A percentile compares a stretch with the other conserved stretches of the same genome.
Conservation (phyloP, 805 yeast species). For the Lachancea meyersii region DNA sequence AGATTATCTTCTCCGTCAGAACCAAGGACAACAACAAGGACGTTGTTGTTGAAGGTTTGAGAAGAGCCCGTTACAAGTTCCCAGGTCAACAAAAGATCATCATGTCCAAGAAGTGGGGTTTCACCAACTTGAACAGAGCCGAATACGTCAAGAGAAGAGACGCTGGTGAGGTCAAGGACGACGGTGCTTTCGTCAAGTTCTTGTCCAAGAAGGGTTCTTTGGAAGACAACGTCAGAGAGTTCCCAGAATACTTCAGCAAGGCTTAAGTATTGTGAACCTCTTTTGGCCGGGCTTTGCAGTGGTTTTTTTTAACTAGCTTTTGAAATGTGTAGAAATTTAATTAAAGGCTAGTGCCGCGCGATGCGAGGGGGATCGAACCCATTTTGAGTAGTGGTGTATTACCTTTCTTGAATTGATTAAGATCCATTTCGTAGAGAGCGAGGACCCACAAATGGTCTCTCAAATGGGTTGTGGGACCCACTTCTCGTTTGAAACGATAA, state of each 20-base stretch:
- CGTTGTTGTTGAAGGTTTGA: constrained; percentile 96
- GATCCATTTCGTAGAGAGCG: background rate
- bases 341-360: background rate
- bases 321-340: background rate
- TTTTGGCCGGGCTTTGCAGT: background rate
- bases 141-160: constrained; percentile 92
- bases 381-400: too few relatives aligned
- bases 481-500: background rate
- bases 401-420: too few relatives aligned
- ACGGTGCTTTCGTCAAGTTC: constrained; percentile 99
- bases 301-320: background rate
- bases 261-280: constrained; percentile 29
- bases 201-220: constrained; percentile 93
- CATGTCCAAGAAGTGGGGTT: constrained; percentile 99
- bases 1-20: constrained; percentile 95
- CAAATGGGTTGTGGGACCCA: too few relatives aligned
- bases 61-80: constrained; percentile 99
- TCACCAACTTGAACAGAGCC: constrained; percentile 97
- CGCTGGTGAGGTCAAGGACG: constrained; percentile 98
- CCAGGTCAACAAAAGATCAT: constrained; percentile 99
- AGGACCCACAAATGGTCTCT: too few relatives aligned
- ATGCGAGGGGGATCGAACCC: too few relatives aligned
- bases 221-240: constrained; percentile 82
- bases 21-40: constrained; percentile 97
- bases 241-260: constrained; percentile 74